Conservation (phyloP, 495 filamentous ascomycete species). For the Aspergillus nanangensis region DNA sequence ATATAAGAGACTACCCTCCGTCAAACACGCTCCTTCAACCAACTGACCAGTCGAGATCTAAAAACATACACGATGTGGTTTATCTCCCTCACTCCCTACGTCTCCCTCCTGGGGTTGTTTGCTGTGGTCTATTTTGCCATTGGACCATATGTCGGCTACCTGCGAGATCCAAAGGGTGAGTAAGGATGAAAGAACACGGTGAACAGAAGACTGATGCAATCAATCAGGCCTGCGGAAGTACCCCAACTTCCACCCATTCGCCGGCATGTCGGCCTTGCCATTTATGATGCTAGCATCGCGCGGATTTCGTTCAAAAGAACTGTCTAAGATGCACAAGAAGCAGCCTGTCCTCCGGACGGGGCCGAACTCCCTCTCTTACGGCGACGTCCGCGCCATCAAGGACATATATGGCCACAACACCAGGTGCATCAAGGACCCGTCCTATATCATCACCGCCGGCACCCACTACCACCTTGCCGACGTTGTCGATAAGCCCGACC, state of each 20-base stretch:
- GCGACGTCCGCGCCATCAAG: constrained; percentile 42
- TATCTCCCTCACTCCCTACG: constrained; percentile 23
- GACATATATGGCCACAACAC: constrained; percentile 55
- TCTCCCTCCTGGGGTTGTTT: constrained; percentile 16
- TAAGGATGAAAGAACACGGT: no score
- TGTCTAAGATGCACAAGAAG: constrained; percentile 38
- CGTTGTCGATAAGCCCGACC: constrained; percentile 44
- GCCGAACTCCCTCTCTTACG: constrained; percentile 49
- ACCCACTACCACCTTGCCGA: constrained; percentile 42
- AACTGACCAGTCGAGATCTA: no score
- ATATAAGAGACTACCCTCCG: background rate
- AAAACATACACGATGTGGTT: constrained; percentile 18
- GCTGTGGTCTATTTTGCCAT: constrained; percentile 36
- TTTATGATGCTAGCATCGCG: constrained; percentile 40
- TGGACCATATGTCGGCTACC: constrained; percentile 36
- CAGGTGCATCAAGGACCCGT: constrained; percentile 43
- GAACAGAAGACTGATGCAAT: no score
- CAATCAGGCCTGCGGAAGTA: constrained; percentile 43
- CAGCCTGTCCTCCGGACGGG: constrained; percentile 47
- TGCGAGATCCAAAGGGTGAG: constrained; percentile 42
- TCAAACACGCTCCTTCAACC: no score
- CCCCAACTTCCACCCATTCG: constrained; percentile 38
- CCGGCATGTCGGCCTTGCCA: constrained; percentile 40
- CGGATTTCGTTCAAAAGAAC: constrained; percentile 38
- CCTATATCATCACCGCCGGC: constrained; percentile 37